Evolutionary conservation across 208 protist genomes (phyloP).

Genomic region (Crithidia bombi): DNA sequence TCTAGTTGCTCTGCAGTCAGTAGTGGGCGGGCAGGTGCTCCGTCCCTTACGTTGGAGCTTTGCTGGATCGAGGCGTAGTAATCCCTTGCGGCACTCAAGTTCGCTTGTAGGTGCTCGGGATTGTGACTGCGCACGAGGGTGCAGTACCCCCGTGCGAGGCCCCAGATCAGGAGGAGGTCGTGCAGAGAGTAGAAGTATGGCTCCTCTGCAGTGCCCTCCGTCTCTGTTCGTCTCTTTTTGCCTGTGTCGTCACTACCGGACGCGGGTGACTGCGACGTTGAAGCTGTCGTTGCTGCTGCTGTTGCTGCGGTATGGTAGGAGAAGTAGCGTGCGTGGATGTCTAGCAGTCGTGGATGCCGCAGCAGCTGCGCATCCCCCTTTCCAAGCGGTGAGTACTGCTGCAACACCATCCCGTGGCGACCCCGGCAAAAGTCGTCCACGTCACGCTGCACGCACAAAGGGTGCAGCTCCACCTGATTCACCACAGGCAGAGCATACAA

Average conservation of each 20-base stretch:
- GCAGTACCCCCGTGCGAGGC: slow-evolving; percentile 70
- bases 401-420: slow-evolving; percentile 58
- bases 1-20: slow-evolving; percentile 50
- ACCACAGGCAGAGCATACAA: slow-evolving; percentile 35
- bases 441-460: slow-evolving; percentile 69
- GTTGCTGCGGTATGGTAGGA: background rate
- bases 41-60: background rate
- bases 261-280: background rate
- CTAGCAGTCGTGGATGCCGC: slow-evolving; percentile 53
- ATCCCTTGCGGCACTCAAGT: slow-evolving; percentile 40
- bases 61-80: slow-evolving; percentile 39
- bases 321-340: slow-evolving; percentile 48
- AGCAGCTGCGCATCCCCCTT: slow-evolving; percentile 55
- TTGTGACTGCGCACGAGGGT: slow-evolving; percentile 64
- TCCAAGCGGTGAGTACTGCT: slow-evolving; percentile 87
- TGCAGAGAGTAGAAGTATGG: slow-evolving; percentile 32
- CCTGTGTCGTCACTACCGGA: background rate
- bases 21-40: slow-evolving; percentile 14
- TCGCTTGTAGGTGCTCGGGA: slow-evolving; percentile 45
- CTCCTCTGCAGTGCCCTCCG: background rate
- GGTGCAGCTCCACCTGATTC: slow-evolving; percentile 91
- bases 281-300: background rate
- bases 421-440: slow-evolving; percentile 57
- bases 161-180: slow-evolving; percentile 81
- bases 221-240: background rate